A percentile compares a stretch with the other conserved stretches of the same genome.
These are phyloP conservation scores for Chlamydomonas sphaeroides DNA, from an alignment of 139 green algal genomes.

Conservation along the genomic window DNA sequence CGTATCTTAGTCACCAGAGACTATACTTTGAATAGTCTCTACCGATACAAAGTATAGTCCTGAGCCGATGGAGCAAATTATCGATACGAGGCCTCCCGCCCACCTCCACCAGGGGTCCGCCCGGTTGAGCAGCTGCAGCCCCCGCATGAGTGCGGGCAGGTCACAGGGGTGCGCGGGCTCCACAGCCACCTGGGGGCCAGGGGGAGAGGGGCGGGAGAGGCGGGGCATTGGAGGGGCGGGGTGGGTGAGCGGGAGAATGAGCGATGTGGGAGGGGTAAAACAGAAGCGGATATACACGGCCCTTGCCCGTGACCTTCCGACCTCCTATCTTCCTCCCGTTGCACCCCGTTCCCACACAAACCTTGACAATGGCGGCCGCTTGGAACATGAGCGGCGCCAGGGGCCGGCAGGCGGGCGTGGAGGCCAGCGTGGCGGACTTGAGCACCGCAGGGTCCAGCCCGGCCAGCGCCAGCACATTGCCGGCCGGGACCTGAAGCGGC, in stretches of 20 bases:
- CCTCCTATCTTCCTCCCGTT: too few species aligned
- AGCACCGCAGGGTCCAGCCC: slow-evolving; percentile 86
- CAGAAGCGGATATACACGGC: too few species aligned
- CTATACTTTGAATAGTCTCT: too few species aligned
- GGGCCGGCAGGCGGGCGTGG: slow-evolving; percentile 72
- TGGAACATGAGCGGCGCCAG: slow-evolving; percentile 95
- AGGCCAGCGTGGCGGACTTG: slow-evolving; percentile 92
- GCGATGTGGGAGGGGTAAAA: too few species aligned
- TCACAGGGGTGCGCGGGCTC: slow-evolving; percentile 85
- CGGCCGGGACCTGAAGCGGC: slow-evolving; percentile 78
- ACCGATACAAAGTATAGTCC: too few species aligned
- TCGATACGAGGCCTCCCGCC: too few species aligned
- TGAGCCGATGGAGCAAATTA: too few species aligned
- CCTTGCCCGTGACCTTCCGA: too few species aligned
- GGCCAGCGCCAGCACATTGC: slow-evolving; percentile 89
- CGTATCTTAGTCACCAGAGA: too few species aligned
- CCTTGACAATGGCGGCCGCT: slow-evolving; percentile 43
- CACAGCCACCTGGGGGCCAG: slow-evolving; percentile 88
- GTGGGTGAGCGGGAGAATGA: too few species aligned
- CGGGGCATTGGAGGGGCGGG: too few species aligned
- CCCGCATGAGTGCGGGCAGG: slow-evolving; percentile 79
- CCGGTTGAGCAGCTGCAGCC: slow-evolving; percentile 90
- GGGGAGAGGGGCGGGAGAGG: too few species aligned
- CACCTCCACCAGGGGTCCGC: slow-evolving; percentile 92
- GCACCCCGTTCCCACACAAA: background rate